phyloP scores from a whole-genome alignment of 1,139 yeast species.

The Pichia sp. region DNA sequence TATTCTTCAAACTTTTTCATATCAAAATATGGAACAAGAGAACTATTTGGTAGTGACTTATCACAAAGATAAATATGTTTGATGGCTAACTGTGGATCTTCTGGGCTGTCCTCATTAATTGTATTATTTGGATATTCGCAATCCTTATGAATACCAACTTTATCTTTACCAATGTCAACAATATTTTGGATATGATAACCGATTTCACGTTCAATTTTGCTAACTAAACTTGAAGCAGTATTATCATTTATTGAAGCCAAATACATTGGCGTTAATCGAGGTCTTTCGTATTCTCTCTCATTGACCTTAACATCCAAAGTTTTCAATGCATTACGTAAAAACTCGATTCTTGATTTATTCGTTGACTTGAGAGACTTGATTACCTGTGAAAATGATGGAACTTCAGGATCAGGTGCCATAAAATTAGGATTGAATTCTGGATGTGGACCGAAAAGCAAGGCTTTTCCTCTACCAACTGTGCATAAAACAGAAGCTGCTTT shows the following conservation, averaged over 20 bases:
- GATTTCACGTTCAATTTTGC: conserved; percentile 32
- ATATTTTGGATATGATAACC: conserved; percentile 39
- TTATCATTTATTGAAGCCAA: conserved; percentile 33
- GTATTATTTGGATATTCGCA: conserved; percentile 12
- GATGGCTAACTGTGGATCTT: conserved; percentile 48
- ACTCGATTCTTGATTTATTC: conserved; percentile 45
- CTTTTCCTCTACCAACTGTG: conserved; percentile 67
- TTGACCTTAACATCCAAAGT: conserved; percentile 66
- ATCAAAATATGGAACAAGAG: conserved; percentile 67
- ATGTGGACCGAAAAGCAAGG: conserved; percentile 78
- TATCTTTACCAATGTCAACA: conserved; percentile 48
- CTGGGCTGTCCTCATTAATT: conserved; percentile 31
- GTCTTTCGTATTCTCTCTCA: conserved; percentile 41
- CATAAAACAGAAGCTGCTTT: conserved; percentile 62
- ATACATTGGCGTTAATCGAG: conserved; percentile 60
- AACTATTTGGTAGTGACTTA: conserved; percentile 36
- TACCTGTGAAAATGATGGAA: conserved; percentile 32
- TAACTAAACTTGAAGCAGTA: conserved; percentile 27
- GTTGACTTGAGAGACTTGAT: conserved; percentile 36
- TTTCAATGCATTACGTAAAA: conserved; percentile 48
- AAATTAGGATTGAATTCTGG: conserved; percentile 72
- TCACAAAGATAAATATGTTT: conserved; percentile 49
- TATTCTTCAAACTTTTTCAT: conserved; percentile 47
- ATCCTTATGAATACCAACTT: conserved; percentile 41
- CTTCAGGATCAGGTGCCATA: conserved; percentile 34